Conservation (phyloP, 345 rosid genomes). For the Citrus sinensis region DVS_A1.0 CM039168.1:2929501-2930000, state of each 20-base stretch:
- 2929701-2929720: not conserved
- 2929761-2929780: not conserved
- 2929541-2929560: not conserved
- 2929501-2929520: not conserved
- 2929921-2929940: no score
- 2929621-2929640: not conserved
- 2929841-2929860: no score
- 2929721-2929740: no score
- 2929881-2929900: no score
- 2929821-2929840: no score
- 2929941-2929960: no score
- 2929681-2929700: not conserved
- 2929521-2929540: not conserved
- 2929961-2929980: no score
- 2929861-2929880: no score
- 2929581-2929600: not conserved
- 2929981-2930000: no score
- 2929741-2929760: not conserved
- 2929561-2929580: not conserved
- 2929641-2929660: slow-evolving; percentile 2
- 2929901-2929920: no score
- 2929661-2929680: not conserved
- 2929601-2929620: not conserved
- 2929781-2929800: no score
- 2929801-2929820: no score